Evolutionary conservation across 495 filamentous ascomycete genomes (phyloP), one percentile per base, ranked within the genome.

Genomic region (Penicillium angulare): DNA sequence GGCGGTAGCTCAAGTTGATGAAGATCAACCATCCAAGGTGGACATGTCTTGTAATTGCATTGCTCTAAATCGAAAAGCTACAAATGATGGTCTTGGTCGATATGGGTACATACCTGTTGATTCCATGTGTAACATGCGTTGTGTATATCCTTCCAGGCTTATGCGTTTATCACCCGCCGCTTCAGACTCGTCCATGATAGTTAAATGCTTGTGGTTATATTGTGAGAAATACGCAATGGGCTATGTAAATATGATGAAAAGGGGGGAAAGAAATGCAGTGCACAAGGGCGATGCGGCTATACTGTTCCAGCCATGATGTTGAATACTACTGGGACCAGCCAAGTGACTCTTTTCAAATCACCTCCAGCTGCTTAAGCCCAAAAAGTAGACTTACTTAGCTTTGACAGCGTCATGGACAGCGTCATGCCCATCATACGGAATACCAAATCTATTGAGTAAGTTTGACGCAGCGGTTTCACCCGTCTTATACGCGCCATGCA

Each of bases 401-500:
- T 13, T 20, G 16, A 32, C 29, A n/a, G 32, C 32, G 2, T 24
- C 7, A 7, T 17, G 22, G 26, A 35, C 33, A 24, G 32, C 31
- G 9, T 48, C 45, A 21, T 48, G 31, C 33, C 31, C 23, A 18
- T 48, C 45, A 20, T 38, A 38, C n/a, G 52, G 47, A 45, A 62
- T 51, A 6, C 56, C 56, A 53, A 62, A 59, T 9, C 27, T 43
- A 10, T 46, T 29, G 16, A 62, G 48, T 15, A 62, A 49, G 27
- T 59, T 59, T 10, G 32, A 47, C 23, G 59, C 59, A 22, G 59
- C 59, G 26, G 45, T 53, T 56, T 62, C 59, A 47, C 59, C 59
- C 29, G 59, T 56, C 27, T 48, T 51, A 33, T 50, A 62, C 15
- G 59, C 59, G 32, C 59, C 59, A 42, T 62, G 59, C 16, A 62